Conservation (phyloP, 129 eudicot species). For the Artemisia tridentata region DNA sequence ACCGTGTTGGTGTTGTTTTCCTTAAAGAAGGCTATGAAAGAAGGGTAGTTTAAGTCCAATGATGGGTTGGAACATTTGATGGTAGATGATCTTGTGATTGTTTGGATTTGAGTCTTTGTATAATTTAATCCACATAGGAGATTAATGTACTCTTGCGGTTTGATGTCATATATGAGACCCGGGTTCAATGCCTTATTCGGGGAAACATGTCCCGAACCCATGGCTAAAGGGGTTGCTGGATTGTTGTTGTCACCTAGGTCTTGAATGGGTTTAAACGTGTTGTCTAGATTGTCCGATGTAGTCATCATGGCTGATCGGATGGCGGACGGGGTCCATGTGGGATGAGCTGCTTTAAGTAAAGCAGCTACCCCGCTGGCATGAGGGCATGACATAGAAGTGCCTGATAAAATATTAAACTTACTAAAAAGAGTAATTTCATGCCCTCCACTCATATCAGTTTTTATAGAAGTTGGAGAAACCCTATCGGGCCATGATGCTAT, state of each 20-base stretch:
- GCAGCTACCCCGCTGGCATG: slow-evolving; percentile 78
- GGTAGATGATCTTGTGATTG: slow-evolving; percentile 42
- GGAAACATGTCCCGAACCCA: slow-evolving; percentile 72
- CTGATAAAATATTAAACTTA: slow-evolving; percentile 56
- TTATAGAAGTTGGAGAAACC: slow-evolving; percentile 24
- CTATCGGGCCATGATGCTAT: slow-evolving; percentile 68
- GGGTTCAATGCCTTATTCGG: slow-evolving; percentile 85
- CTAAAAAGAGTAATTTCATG: slow-evolving; percentile 27
- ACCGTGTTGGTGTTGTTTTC: slow-evolving; percentile 13
- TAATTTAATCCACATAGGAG: slow-evolving; percentile 66
- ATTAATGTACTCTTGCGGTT: slow-evolving; percentile 44
- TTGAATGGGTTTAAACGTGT: slow-evolving; percentile 47
- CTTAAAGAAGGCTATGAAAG: slow-evolving; percentile 62
- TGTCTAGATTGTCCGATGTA: slow-evolving; percentile 51
- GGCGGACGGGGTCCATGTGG: slow-evolving; percentile 69
- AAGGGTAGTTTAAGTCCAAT: slow-evolving; percentile 75
- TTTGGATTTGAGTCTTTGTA: slow-evolving; percentile 48
- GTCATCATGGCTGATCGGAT: slow-evolving; percentile 89
- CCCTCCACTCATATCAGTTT: neutral
- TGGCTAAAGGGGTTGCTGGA: slow-evolving; percentile 57
- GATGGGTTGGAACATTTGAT: slow-evolving; percentile 51
- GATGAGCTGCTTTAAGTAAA: slow-evolving; percentile 54
- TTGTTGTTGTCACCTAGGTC: slow-evolving; percentile 40
- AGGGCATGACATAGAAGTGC: slow-evolving; percentile 84
- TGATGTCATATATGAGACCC: slow-evolving; percentile 58